Conservation (phyloP, 768 basidiomycete species). For the Leccinellum luteum region DNA sequence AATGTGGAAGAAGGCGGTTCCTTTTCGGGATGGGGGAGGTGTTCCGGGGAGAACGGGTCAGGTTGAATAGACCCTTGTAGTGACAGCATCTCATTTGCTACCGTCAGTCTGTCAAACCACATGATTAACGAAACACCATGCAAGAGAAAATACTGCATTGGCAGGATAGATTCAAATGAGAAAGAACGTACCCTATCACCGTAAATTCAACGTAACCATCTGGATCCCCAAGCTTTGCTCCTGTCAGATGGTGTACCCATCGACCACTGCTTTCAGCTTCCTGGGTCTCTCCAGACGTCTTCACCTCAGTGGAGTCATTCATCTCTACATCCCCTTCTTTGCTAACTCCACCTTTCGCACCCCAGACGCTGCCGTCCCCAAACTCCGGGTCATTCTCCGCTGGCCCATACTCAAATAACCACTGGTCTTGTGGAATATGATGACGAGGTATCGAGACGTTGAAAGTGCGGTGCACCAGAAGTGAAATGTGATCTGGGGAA, state of each 20-base stretch:
- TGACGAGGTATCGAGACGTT: conserved; percentile 93
- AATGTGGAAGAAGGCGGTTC: conserved; percentile 1
- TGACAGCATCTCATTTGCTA: conserved; percentile 93
- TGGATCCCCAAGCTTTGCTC: conserved; percentile 63
- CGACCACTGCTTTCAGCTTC: conserved; percentile 55
- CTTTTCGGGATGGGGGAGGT: conserved; percentile 37
- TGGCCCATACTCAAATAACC: conserved; percentile 85
- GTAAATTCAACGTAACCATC: conserved; percentile 76
- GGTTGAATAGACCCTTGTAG: conserved; percentile 78
- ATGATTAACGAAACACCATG: conserved; percentile 2
- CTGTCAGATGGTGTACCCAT: conserved; percentile 78
- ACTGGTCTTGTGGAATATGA: conserved; percentile 78
- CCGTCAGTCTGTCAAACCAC: conserved; percentile 57
- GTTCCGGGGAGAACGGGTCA: conserved; percentile 69
- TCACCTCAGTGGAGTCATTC: neutral
- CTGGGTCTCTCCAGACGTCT: conserved; percentile 21
- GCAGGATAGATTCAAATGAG: neutral
- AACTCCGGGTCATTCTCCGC: conserved; percentile 79
- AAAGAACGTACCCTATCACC: conserved; percentile 64
- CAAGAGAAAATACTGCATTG: neutral
- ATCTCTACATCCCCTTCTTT: conserved; percentile 12
- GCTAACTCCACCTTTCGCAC: conserved; percentile 14
- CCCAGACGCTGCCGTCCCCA: conserved; percentile 36
- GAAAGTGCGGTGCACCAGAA: conserved; percentile 89
- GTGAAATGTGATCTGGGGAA: conserved; percentile 89